These are phyloP conservation scores for Ascochyta pisi DNA, from an alignment of 2,329 filamentous ascomycete genomes.

Conservation along the genomic window DNA sequence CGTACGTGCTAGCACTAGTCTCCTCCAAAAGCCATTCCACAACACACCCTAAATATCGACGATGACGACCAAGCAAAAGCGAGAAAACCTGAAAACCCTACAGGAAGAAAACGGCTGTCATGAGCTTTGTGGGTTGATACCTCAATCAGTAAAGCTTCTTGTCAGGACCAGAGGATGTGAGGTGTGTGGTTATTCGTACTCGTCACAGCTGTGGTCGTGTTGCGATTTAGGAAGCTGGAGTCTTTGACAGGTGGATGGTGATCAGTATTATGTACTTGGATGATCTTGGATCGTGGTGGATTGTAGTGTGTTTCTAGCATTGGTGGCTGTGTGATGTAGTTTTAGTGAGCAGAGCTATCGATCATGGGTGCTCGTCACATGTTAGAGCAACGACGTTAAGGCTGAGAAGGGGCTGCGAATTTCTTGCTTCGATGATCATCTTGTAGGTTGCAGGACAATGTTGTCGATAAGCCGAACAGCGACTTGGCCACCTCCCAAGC, in stretches of 20 bases:
- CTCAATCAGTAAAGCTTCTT: no score
- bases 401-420: background rate
- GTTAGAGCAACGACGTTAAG: background rate
- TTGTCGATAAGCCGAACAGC: constrained; percentile 93
- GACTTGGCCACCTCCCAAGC: constrained; percentile 74
- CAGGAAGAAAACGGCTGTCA: no score
- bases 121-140: no score
- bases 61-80: no score
- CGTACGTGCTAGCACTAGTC: no score
- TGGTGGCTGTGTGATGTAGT: background rate
- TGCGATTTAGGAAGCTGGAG: background rate
- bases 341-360: background rate
- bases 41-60: no score
- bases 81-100: no score
- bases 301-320: background rate
- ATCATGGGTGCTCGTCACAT: background rate
- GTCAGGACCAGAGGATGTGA: background rate
- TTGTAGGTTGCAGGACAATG: constrained; percentile 64
- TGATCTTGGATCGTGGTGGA: background rate
- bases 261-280: no score
- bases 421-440: constrained; percentile 5
- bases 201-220: background rate
- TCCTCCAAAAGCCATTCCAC: no score
- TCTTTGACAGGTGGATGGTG: no score
- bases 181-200: background rate